Evolutionary conservation across 2,329 filamentous ascomycete genomes (phyloP).

Genomic region (Aspergillus oerlinghausenensis): DNA sequence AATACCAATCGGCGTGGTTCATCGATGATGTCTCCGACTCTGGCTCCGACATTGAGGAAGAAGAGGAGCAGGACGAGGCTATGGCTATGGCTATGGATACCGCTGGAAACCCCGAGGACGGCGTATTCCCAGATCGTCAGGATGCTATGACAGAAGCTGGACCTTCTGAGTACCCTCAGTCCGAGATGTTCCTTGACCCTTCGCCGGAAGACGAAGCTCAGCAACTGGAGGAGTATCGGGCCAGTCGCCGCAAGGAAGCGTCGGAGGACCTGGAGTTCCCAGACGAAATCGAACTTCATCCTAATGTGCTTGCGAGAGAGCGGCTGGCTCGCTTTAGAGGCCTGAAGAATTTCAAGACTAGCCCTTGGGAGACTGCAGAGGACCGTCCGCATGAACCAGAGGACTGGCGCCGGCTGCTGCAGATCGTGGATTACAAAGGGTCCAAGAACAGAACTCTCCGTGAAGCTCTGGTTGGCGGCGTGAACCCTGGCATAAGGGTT

Average conservation of each 20-base stretch:
- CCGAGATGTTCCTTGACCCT: slow-evolving; percentile 80
- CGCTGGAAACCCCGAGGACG: slow-evolving; percentile 72
- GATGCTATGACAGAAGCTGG: slow-evolving; percentile 67
- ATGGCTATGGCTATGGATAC: slow-evolving; percentile 52
- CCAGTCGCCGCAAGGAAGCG: slow-evolving; percentile 71
- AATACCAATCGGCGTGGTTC: slow-evolving; percentile 94
- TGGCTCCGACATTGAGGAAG: slow-evolving; percentile 77
- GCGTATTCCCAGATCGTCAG: slow-evolving; percentile 55
- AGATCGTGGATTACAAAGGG: slow-evolving; percentile 83
- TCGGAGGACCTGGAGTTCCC: slow-evolving; percentile 93
- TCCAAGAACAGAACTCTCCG: slow-evolving; percentile 70
- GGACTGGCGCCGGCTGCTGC: slow-evolving; percentile 81
- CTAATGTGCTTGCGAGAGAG: slow-evolving; percentile 79
- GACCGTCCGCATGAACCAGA: slow-evolving; percentile 83
- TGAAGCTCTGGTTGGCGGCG: slow-evolving; percentile 84
- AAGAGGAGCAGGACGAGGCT: slow-evolving; percentile 54
- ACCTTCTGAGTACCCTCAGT: slow-evolving; percentile 86
- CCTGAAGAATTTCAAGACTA: slow-evolving; percentile 83
- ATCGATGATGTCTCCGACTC: slow-evolving; percentile 76
- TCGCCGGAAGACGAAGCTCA: slow-evolving; percentile 78
- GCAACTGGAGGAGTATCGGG: slow-evolving; percentile 76
- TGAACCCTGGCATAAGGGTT: slow-evolving; percentile 77
- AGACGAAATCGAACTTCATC: slow-evolving; percentile 92
- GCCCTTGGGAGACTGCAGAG: slow-evolving; percentile 82
- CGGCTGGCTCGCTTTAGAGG: slow-evolving; percentile 82